Evolutionary conservation across 148 eudicot species (phyloP).

Genomic region (Selenicereus undatus): DNA sequence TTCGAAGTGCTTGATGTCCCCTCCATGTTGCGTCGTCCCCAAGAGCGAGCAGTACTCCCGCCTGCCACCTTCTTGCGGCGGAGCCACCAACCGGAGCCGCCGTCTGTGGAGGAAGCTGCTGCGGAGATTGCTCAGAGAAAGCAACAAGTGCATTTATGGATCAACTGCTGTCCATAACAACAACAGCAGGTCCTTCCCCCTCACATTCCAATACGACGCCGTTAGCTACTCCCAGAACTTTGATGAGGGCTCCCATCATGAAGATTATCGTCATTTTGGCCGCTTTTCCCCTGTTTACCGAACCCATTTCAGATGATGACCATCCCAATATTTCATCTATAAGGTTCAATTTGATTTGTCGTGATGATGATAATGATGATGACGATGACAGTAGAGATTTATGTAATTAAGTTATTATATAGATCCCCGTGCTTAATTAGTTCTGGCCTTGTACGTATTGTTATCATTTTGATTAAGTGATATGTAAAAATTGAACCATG

Average conservation of each 20-base stretch:
- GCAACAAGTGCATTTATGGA: conserved; percentile 39
- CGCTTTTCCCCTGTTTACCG: conserved; percentile 22
- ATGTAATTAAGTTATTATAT: not conserved
- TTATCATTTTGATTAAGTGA: not conserved
- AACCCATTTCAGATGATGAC: conserved; percentile 11
- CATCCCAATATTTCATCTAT: not conserved
- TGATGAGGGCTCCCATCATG: conserved; percentile 65
- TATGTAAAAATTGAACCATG: not conserved
- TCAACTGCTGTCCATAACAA: conserved; percentile 21
- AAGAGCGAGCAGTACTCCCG: conserved; percentile 59
- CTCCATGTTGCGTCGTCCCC: conserved; percentile 53
- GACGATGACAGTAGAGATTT: not conserved
- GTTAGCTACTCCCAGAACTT: conserved; percentile 75
- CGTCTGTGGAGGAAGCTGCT: conserved; percentile 49
- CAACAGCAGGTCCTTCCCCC: conserved; percentile 16
- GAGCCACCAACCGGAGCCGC: conserved; percentile 26
- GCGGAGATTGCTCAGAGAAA: conserved; percentile 44
- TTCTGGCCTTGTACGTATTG: not conserved
- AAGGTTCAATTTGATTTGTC: not conserved
- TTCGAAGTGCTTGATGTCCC: conserved; percentile 57
- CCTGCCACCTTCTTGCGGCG: conserved; percentile 24
- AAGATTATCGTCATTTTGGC: conserved; percentile 29
- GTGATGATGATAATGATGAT: not conserved
- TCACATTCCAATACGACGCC: conserved; percentile 63
- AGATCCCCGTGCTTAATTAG: not conserved